A percentile compares a stretch with the other conserved stretches of the same genome.
Evolutionary conservation across 2,329 filamentous ascomycete species (phyloP).

Genomic region (Penicillium sp.): DNA sequence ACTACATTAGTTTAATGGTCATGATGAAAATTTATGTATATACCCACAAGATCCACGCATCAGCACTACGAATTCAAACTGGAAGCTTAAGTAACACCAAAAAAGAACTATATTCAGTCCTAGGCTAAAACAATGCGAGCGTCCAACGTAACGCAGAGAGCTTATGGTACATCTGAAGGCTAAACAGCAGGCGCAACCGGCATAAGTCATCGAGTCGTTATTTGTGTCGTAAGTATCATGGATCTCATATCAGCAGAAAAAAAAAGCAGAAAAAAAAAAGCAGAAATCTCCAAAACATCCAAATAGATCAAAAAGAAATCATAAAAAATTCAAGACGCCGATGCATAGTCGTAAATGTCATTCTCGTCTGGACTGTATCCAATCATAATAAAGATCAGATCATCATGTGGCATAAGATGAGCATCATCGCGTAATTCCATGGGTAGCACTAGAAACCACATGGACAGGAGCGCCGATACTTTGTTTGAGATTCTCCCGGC

Average conservation of each 20-base stretch:
- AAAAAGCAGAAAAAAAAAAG: conserved; percentile 10
- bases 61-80: background rate
- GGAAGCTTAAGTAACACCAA: background rate
- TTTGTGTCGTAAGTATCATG: conserved; percentile 22
- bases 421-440: conserved; percentile 15
- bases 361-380: conserved; percentile 17
- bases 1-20: background rate
- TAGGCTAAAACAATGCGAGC: conserved; percentile 5
- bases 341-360: conserved; percentile 19
- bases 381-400: conserved; percentile 4
- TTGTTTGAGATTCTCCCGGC: conserved; percentile 54
- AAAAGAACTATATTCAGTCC: conserved; percentile 4
- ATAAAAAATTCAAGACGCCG: background rate
- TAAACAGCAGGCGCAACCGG: conserved; percentile 12
- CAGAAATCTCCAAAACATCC: background rate
- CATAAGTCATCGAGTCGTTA: conserved; percentile 21
- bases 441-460: conserved; percentile 34
- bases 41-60: background rate
- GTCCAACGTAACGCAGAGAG: conserved; percentile 5
- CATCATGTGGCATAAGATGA: conserved; percentile 5
- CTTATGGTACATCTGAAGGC: conserved; percentile 22
- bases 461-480: conserved; percentile 53
- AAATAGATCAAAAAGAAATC: background rate
- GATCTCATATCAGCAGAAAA: conserved; percentile 15
- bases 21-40: background rate